Conservation (phyloP, 78 protist species). For the slime mould (Dictyostelium discoideum) region DNA sequence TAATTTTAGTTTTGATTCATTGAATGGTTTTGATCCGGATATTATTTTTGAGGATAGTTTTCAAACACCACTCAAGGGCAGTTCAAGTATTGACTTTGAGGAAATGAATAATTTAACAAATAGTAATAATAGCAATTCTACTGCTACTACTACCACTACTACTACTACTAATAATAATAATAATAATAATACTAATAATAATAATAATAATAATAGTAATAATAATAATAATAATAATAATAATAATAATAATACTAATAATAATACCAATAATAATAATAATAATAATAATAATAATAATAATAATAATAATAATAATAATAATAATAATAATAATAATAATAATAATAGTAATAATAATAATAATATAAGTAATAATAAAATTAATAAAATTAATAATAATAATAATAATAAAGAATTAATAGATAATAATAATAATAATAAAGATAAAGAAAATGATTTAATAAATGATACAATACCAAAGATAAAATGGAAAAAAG, state of each 20-base stretch:
- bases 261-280: background rate
- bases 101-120: background rate
- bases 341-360: background rate
- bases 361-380: background rate
- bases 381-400: background rate
- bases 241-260: no score
- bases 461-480: background rate
- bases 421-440: background rate
- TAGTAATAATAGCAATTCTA: background rate
- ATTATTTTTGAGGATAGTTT: conserved; percentile 34
- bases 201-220: no score
- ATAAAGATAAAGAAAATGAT: background rate
- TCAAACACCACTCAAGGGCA: background rate
- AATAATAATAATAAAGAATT: background rate
- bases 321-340: background rate
- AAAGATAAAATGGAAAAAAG: conserved; percentile 53
- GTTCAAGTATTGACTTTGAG: conserved; percentile 12
- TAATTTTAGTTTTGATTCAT: conserved; percentile 29
- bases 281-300: background rate
- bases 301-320: background rate
- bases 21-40: conserved; percentile 13
- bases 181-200: no score
- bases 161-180: no score
- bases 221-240: no score
- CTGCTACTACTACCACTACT: no score